Evolutionary conservation across 202 grass and related monocot species (phyloP), one percentile per base, ranked within the genome.

Genomic region (Cymbopogon flexuosus): DNA sequence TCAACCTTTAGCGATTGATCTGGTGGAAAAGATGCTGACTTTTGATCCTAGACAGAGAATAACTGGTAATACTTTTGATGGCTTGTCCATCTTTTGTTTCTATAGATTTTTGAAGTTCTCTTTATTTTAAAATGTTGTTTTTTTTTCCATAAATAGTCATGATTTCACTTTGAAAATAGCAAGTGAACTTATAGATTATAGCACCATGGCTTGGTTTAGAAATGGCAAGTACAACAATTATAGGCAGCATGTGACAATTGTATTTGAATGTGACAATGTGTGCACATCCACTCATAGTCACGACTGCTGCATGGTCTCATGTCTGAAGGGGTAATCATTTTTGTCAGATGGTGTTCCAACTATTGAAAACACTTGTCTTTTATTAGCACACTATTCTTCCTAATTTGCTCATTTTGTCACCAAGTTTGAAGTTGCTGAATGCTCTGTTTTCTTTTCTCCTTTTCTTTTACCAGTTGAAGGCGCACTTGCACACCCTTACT

Each of bases 31-130:
- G 75, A 99, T 99, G 96, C 75, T 99, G 69, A 99, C 90, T 29
- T 99, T 99, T 81, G 96, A 99, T 88, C 92, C 96, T 84, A 93
- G 96, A 76, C 83, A 41, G 56, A 91, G 96, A 93, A 93, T 96
- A 76, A 99, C 96, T 56, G 96, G 96, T 96, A 35, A 72, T 72
- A 42, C 21, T 31, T 29, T 46, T 40, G 62, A 24, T 5, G 66
- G 33, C 58, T 72, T 58, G 37, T 35, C 29, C 51, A 34, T 58
- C 43, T 66, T 61, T 29, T 71, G 8, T 34, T 29, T 5, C 9
- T 51, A 62, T 68, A 69, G 8, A 49, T 15, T 35, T 63, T 29
- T 45, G 1, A 19, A 24, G 12, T 16, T 39, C 2, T 57, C 21
- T 83, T 65, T 68, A 8, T 75, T 75, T 10, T 3, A 29, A 61